Conservation (phyloP, 1,284 basidiomycete genomes). For the Apiotrichum sp. region DNA sequence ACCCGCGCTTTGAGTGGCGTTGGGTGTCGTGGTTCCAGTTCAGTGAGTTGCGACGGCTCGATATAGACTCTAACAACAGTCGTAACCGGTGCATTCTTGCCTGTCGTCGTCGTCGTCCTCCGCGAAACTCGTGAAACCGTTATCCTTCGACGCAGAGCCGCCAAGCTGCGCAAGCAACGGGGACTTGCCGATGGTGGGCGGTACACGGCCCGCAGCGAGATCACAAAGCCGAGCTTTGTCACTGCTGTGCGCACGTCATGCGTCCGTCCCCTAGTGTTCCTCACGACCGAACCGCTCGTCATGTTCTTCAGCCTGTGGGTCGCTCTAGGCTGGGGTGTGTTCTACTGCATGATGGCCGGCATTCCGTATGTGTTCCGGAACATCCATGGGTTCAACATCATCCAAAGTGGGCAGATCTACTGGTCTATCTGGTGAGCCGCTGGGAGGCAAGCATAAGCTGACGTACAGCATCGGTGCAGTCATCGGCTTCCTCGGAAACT, state of each 20-base stretch:
- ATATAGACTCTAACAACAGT: conserved; percentile 1
- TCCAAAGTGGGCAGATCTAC: conserved; percentile 60
- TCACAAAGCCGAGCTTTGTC: conserved; percentile 32
- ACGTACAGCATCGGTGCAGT: conserved; percentile 52
- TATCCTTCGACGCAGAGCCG: conserved; percentile 37
- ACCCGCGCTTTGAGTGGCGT: conserved; percentile 56
- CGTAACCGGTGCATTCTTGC: conserved; percentile 24
- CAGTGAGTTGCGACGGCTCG: conserved; percentile 28
- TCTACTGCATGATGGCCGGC: conserved; percentile 65
- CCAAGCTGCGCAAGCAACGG: conserved; percentile 33
- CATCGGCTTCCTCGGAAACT: conserved; percentile 56
- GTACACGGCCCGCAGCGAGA: conserved; percentile 46
- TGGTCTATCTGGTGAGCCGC: conserved; percentile 45
- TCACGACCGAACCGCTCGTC: conserved; percentile 70
- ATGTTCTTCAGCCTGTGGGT: conserved; percentile 68
- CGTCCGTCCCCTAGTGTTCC: conserved; percentile 48
- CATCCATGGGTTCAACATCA: conserved; percentile 62
- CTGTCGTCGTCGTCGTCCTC: conserved; percentile 33
- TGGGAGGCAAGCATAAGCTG: background rate
- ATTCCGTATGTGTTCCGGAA: conserved; percentile 57
- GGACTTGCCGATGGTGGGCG: conserved; percentile 29
- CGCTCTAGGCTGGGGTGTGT: conserved; percentile 68
- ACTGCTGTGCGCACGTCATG: conserved; percentile 33
- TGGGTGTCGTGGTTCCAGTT: conserved; percentile 77
- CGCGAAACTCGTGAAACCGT: conserved; percentile 44